Conservation (phyloP, 2,329 filamentous ascomycete species). For the Dactylella cylindrospora region DNA sequence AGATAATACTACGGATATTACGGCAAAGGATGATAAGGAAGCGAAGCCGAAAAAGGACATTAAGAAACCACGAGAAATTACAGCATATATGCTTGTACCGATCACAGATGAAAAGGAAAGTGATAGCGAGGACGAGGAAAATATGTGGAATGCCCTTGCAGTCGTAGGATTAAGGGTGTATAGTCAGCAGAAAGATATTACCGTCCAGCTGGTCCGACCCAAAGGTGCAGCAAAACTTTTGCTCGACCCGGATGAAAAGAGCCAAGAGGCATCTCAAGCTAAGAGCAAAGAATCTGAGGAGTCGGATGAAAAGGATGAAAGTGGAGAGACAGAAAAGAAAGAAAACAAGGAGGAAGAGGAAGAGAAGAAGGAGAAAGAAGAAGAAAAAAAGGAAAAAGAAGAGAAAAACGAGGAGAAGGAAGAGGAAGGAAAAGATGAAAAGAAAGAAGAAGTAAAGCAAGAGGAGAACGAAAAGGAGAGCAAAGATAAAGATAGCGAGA, state of each 20-base stretch:
- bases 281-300: slow-evolving; percentile 6
- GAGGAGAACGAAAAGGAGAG: slow-evolving; percentile 46
- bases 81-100: slow-evolving; percentile 27
- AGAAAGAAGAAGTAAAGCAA: slow-evolving; percentile 48
- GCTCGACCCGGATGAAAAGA: slow-evolving; percentile 32
- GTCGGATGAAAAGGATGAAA: slow-evolving; percentile 1
- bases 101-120: slow-evolving; percentile 53
- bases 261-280: slow-evolving; percentile 12
- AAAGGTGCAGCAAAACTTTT: slow-evolving; percentile 22
- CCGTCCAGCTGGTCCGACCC: slow-evolving; percentile 41
- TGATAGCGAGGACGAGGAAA: slow-evolving; percentile 60
- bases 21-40: slow-evolving; percentile 33
- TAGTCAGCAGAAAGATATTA: slow-evolving; percentile 45
- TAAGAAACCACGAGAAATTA: slow-evolving; percentile 26
- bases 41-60: slow-evolving; percentile 45
- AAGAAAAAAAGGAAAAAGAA: not conserved
- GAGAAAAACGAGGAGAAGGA: slow-evolving; percentile 8
- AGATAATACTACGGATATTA: slow-evolving; percentile 2
- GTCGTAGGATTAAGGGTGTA: slow-evolving; percentile 65
- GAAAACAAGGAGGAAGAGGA: slow-evolving; percentile 5
- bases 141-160: slow-evolving; percentile 66
- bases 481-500: not conserved
- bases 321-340: not conserved
- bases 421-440: slow-evolving; percentile 51
- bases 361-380: slow-evolving; percentile 10